Base-by-base conservation (phyloP, 345 rosid genomes). In the Ceriops tagal region DNA sequence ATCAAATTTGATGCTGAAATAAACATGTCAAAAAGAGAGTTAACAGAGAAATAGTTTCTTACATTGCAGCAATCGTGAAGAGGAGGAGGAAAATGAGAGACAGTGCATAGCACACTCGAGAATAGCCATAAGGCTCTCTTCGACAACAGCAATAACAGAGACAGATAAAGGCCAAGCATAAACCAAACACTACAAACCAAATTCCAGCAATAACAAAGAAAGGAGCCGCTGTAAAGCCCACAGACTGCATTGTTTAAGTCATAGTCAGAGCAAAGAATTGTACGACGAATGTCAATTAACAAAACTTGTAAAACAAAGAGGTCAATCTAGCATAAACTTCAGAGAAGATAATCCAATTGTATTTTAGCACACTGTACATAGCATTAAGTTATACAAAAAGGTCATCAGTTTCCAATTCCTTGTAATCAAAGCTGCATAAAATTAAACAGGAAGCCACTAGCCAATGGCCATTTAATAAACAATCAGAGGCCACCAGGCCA, bases 131-230 rank as follows among this genome's bases (percentile, higher is more conserved):
- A 57, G 46, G 26, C 58, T 68, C 55, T 1, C 62, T 46, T 43
- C 47, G 21, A 62, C 72, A 74, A 72, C 72, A 74, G 59, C 68
- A 74, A 49, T 32, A 62, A 31, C 72, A 46, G 46, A 74, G 46
- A 43, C 68, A 67, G 72, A 68, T 43, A 53, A 62, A 8, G 22
- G 56, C 28, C 43, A 74, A 56, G 27, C 58, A 52, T 55, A 68
- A 53, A 18, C 49, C 72, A 7, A 61, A 67, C 10, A 52, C 63
- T 24, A 68, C 57, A 43, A 74, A 74, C 77, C 77, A 74, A 19
- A 68, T 49, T 9, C 58, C 63, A 34, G 77, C 27, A 62, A 63
- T 43, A 31, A 63, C 11, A 47, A 74, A 68, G 62, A 74, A 19
- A 8, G 68, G 64, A 28, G 77, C 68, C 3, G 68, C 68, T 26